A percentile compares a stretch with the other conserved stretches of the same genome.
phyloP scores from a whole-genome alignment of 148 eudicot species.

The Linanthus parryae region DNA sequence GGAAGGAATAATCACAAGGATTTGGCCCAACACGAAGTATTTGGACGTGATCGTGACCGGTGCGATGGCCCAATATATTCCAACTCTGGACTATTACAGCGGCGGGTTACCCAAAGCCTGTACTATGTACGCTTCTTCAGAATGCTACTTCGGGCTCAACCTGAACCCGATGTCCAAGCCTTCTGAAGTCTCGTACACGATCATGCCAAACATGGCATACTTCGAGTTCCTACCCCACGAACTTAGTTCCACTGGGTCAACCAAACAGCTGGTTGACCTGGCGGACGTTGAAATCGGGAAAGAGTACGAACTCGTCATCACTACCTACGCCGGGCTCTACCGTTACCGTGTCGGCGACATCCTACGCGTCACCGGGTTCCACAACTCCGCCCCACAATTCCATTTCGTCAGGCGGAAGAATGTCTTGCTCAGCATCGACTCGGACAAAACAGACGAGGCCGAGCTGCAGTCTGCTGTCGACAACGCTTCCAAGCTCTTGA shows the following conservation, averaged over 20 bases:
- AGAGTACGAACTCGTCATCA: conserved; percentile 84
- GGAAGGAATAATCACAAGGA: conserved; percentile 64
- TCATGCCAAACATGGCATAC: conserved; percentile 95
- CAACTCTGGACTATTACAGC: conserved; percentile 65
- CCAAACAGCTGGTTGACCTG: conserved; percentile 51
- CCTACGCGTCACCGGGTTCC: conserved; percentile 81
- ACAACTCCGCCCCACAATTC: conserved; percentile 88
- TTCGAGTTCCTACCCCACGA: conserved; percentile 76
- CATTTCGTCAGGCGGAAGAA: conserved; percentile 71
- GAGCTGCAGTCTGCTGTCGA: conserved; percentile 67
- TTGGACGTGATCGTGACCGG: conserved; percentile 87
- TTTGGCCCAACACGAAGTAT: conserved; percentile 84
- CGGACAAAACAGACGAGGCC: conserved; percentile 84
- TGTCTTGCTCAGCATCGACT: conserved; percentile 72
- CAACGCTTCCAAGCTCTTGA: conserved; percentile 40
- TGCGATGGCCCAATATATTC: conserved; percentile 87
- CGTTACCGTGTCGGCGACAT: conserved; percentile 86
- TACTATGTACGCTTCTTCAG: conserved; percentile 83
- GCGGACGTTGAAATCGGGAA: conserved; percentile 69
- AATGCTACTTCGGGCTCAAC: conserved; percentile 75
- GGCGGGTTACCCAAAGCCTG: conserved; percentile 70
- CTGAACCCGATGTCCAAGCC: conserved; percentile 80
- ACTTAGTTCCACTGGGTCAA: conserved; percentile 12
- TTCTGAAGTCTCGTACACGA: conserved; percentile 74
- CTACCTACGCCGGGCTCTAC: conserved; percentile 71